These are phyloP conservation scores for Cokeromyces recurvatus DNA, from an alignment of 371 early-diverging fungal genomes.

Conservation along the genomic window DNA sequence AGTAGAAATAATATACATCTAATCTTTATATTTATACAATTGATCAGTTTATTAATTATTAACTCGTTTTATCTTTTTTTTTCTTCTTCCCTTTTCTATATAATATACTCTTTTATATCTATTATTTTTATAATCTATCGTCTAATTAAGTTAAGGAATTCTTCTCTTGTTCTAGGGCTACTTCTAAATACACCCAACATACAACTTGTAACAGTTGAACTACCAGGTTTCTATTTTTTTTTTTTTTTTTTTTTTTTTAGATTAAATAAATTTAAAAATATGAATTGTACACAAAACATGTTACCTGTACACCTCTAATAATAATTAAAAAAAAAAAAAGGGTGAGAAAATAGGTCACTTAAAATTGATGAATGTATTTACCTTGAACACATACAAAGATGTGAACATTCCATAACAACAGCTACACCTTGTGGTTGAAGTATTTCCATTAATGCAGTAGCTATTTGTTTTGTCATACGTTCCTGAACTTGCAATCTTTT, in stretches of 20 bases:
- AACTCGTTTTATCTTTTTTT: too few relatives aligned
- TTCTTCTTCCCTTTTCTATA: too few relatives aligned
- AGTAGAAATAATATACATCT: too few relatives aligned
- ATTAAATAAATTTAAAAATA: not conserved
- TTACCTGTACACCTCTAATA: conserved; percentile 44
- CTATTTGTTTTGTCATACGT: conserved; percentile 96
- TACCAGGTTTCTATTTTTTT: conserved; percentile 80
- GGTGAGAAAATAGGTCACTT: conserved; percentile 8
- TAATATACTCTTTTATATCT: too few relatives aligned
- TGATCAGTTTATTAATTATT: too few relatives aligned
- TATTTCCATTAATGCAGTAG: conserved; percentile 83
- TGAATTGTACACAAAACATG: too few relatives aligned
- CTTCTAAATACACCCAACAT: conserved; percentile 95
- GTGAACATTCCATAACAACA: conserved; percentile 94
- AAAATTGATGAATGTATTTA: conserved; percentile 13
- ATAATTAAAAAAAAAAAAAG: too few relatives aligned
- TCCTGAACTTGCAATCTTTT: conserved; percentile 94
- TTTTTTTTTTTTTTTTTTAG: too few relatives aligned
- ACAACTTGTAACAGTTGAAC: conserved; percentile 88
- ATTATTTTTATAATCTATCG: conserved; percentile 23
- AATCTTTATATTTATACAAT: too few relatives aligned
- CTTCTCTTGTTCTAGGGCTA: conserved; percentile 92
- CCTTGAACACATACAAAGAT: conserved; percentile 45
- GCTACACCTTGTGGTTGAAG: conserved; percentile 96
- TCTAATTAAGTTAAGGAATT: conserved; percentile 82